phyloP scores from a whole-genome alignment of 805 yeast species.

The Candida loeiensis region DNA sequence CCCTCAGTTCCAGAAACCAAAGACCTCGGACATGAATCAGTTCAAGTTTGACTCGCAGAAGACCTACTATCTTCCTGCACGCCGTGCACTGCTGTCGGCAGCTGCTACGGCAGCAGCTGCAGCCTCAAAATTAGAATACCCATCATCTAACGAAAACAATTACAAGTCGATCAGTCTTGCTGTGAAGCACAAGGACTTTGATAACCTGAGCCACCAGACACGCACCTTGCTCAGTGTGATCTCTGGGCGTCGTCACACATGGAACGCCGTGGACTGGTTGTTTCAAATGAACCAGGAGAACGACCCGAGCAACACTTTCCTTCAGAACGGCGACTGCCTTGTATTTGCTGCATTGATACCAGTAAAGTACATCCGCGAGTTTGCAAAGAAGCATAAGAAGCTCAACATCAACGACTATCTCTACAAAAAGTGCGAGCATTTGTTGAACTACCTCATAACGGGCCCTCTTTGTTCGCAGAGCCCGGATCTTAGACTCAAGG shows the following conservation, averaged over 20 bases:
- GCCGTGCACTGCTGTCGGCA: conserved; percentile 4
- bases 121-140: conserved; percentile 16
- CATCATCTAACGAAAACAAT: conserved; percentile 34
- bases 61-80: conserved; percentile 18
- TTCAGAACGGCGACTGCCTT: conserved; percentile 38
- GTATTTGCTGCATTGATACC: conserved; percentile 37
- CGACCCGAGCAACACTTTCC: conserved; percentile 14
- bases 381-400: conserved; percentile 11
- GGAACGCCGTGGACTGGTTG: conserved; percentile 42
- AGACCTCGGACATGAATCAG: conserved; percentile 36
- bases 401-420: conserved; percentile 14
- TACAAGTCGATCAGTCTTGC: conserved; percentile 39
- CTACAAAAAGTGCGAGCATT: conserved; percentile 20
- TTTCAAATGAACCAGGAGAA: conserved; percentile 12
- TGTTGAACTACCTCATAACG: conserved; percentile 18
- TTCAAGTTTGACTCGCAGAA: conserved; percentile 44
- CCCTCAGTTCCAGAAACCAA: conserved; percentile 44
- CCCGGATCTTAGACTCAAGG: conserved; percentile 25
- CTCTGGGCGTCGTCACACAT: conserved; percentile 42
- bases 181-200: conserved; percentile 40
- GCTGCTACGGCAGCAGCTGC: conserved; percentile 6
- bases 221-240: conserved; percentile 37
- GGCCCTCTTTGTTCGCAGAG: conserved; percentile 13
- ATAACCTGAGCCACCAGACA: conserved; percentile 11
- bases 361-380: conserved; percentile 16